phyloP scores from a whole-genome alignment of 2,329 filamentous ascomycete species.

The Penicillium sp. region DNA sequence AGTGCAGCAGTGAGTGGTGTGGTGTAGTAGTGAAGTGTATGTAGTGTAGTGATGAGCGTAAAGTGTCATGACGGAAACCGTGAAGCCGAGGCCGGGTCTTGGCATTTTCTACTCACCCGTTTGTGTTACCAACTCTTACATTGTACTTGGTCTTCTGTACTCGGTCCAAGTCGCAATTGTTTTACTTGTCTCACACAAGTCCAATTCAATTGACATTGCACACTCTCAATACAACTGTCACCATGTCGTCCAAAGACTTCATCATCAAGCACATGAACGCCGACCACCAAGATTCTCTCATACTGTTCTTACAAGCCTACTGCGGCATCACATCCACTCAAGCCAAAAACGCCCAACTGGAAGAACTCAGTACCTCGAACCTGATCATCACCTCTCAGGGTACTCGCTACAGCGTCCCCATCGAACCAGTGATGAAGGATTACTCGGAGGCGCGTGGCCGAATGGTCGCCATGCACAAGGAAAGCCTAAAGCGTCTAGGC shows the following conservation, averaged over 20 bases:
- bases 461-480: constrained; percentile 69
- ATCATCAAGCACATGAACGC: constrained; percentile 84
- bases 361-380: constrained; percentile 61
- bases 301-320: constrained; percentile 75
- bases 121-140: not conserved
- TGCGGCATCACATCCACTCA: constrained; percentile 54
- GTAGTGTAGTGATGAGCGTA: not conserved
- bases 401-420: constrained; percentile 53
- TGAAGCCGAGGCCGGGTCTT: constrained; percentile 22
- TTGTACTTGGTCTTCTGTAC: not conserved
- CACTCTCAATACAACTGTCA: constrained; percentile 7
- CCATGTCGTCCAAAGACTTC: constrained; percentile 50
- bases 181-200: not conserved
- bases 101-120: constrained; percentile 9
- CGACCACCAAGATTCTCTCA: constrained; percentile 72
- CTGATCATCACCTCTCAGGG: constrained; percentile 60
- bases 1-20: no score
- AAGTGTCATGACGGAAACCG: not conserved
- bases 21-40: not conserved
- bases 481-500: constrained; percentile 58
- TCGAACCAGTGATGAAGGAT: constrained; percentile 68
- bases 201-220: not conserved
- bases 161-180: not conserved
- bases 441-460: constrained; percentile 67
- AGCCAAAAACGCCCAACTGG: constrained; percentile 59